Conservation (phyloP, 306 rosid genomes). For the Prunus campanulata region DNA sequence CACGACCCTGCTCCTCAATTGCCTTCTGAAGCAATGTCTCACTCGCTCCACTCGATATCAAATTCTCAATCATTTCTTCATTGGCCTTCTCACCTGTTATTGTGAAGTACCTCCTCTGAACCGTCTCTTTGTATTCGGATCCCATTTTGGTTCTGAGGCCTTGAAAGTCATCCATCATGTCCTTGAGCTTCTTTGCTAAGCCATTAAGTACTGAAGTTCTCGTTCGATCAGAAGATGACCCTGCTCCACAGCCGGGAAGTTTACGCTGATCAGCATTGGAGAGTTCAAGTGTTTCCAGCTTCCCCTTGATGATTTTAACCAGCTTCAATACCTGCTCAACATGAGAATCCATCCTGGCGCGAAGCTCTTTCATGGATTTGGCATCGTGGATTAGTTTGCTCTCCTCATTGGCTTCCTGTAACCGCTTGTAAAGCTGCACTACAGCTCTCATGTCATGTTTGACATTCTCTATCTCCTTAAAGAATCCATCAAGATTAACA, state of each 20-base stretch:
- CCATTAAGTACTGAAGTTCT: constrained; percentile 78
- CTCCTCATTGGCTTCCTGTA: constrained; percentile 71
- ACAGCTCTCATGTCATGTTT: constrained; percentile 73
- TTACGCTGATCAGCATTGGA: constrained; percentile 55
- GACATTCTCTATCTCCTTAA: constrained; percentile 77
- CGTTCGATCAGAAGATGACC: constrained; percentile 86
- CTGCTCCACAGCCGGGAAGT: constrained; percentile 71
- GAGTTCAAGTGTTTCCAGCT: constrained; percentile 67
- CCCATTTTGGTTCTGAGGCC: constrained; percentile 62
- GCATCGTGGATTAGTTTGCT: constrained; percentile 71
- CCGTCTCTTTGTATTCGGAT: constrained; percentile 74
- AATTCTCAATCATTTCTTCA: constrained; percentile 77
- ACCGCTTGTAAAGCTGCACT: constrained; percentile 54
- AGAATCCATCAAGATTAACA: constrained; percentile 65
- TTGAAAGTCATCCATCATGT: constrained; percentile 75
- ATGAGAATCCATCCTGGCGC: constrained; percentile 64
- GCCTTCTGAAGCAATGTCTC: constrained; percentile 83
- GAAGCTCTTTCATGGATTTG: constrained; percentile 61
- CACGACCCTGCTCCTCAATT: constrained; percentile 89
- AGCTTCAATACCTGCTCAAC: constrained; percentile 58
- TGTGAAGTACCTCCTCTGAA: constrained; percentile 85
- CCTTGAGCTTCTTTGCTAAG: constrained; percentile 73
- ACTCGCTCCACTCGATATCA: constrained; percentile 86
- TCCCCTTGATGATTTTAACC: constrained; percentile 60
- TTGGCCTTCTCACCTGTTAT: constrained; percentile 74